Base-by-base conservation (phyloP, 2,329 filamentous ascomycete genomes). In the Botrytis pseudocinerea region DNA sequence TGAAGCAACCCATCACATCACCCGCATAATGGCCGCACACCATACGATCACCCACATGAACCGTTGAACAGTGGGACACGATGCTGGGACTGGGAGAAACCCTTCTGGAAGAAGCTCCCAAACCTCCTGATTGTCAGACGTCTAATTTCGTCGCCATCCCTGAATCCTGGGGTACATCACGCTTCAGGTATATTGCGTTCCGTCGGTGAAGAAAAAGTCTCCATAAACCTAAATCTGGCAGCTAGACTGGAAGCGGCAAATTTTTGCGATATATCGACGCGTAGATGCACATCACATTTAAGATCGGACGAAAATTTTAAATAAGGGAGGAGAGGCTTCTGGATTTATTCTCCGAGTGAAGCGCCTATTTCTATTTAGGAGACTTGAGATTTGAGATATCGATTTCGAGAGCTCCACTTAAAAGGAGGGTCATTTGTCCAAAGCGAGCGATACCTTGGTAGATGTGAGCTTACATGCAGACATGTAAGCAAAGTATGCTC, bases 31-130 rank as follows among this genome's bases (percentile, higher is more conserved):
- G 38, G 38, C 38, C 38, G 38, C 38, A 38, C 38, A 66, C 46
- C 46, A 51, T 66, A 66, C 64, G 64, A 68, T 68, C 48, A 57
- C 48, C 35, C 64, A 57, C 64, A 68, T 54, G 46, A 42, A 68
- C 64, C 51, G 46, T 54, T 42, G 25, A 68, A 68, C 46, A 57
- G 48, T 54, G 64, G 46, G 46, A 54, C 64, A 54, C 38, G 38
- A 66, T 35, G 38, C 46, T 66, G 32, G 64, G 32, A 54, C 64
- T 48, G 28, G 32, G 46, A 28, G 64, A 35, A 40, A 54, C 32
- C 14, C 25, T 66, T 66, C 64, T 66, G 38, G 46, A 68, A 54
- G 18, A 54, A 57, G 16, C 18, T 22, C 51, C 51, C 51, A 57
- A 28, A 57, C 42, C 35, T 68, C 64, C 64, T 54, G 9, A 57